Evolutionary conservation across 805 yeast species (phyloP).

Genomic region (Brettanomyces anomalus): DNA sequence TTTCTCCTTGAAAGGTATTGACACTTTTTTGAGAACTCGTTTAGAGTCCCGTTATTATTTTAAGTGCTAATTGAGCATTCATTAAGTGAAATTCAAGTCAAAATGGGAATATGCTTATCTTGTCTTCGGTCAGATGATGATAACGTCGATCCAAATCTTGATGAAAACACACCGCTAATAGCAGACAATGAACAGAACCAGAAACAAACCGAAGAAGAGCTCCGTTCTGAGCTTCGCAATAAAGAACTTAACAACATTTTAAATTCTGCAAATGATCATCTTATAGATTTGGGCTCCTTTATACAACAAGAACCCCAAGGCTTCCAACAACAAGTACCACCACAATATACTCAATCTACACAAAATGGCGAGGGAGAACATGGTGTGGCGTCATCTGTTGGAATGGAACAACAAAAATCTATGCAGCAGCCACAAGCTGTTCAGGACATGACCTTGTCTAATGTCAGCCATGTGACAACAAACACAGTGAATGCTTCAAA

Average conservation of each 20-base stretch:
- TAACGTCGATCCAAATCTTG: constrained; percentile 14
- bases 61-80: no score
- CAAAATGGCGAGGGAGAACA: background rate
- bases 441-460: constrained; percentile 3
- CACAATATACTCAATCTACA: background rate
- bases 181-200: constrained; percentile 12
- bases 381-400: constrained; percentile 4
- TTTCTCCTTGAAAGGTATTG: no score
- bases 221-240: constrained; percentile 20
- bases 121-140: constrained; percentile 17
- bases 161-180: constrained; percentile 22
- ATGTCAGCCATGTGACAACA: constrained; percentile 2
- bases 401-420: constrained; percentile 4
- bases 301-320: constrained; percentile 9
- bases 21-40: no score
- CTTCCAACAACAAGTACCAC: constrained; percentile 1
- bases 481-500: background rate
- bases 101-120: constrained; percentile 28
- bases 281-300: constrained; percentile 21
- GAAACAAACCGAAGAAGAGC: constrained; percentile 18
- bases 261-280: constrained; percentile 25
- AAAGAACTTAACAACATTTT: constrained; percentile 24
- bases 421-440: constrained; percentile 4
- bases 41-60: no score
- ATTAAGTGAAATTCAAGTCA: background rate